Conservation (phyloP, 345 rosid species). For the Erysimum cheiranthoides region DNA sequence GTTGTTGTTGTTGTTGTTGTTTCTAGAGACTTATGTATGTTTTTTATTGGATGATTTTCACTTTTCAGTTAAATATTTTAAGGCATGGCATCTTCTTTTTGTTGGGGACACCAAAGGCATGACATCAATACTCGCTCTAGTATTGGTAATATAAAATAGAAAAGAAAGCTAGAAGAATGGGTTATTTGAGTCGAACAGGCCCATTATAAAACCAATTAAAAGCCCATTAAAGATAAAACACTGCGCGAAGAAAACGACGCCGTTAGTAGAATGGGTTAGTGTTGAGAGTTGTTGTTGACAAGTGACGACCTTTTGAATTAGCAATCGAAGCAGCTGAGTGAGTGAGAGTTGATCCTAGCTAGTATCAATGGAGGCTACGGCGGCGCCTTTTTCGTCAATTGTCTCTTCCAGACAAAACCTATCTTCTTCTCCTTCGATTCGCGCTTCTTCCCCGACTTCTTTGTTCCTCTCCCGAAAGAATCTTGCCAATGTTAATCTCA, state of each 20-base stretch:
- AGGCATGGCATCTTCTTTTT: too few relatives aligned
- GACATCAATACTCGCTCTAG: too few relatives aligned
- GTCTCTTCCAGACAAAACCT: slow-evolving; percentile 12
- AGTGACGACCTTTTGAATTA: slow-evolving; percentile 29
- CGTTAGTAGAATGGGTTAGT: not conserved
- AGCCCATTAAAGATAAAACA: not conserved
- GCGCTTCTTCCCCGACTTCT: slow-evolving; percentile 44
- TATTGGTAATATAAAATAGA: too few relatives aligned
- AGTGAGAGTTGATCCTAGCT: not conserved
- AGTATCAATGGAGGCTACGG: slow-evolving; percentile 45
- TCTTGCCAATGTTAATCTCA: slow-evolving; percentile 36
- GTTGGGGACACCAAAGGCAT: too few relatives aligned
- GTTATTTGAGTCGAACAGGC: not conserved
- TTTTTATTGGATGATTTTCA: too few relatives aligned
- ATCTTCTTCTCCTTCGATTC: slow-evolving; percentile 11
- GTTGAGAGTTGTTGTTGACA: not conserved
- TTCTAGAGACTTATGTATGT: not conserved
- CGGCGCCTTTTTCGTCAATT: slow-evolving; percentile 39
- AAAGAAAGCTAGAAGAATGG: not conserved
- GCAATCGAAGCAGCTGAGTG: slow-evolving; percentile 28
- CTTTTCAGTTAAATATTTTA: too few relatives aligned
- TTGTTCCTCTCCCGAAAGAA: slow-evolving; percentile 38
- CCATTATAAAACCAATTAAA: not conserved
- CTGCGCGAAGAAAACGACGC: not conserved
- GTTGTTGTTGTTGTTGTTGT: not conserved